Evolutionary conservation across 305 asterid genomes (phyloP).

Genomic region (Fraxinus sp.): DNA sequence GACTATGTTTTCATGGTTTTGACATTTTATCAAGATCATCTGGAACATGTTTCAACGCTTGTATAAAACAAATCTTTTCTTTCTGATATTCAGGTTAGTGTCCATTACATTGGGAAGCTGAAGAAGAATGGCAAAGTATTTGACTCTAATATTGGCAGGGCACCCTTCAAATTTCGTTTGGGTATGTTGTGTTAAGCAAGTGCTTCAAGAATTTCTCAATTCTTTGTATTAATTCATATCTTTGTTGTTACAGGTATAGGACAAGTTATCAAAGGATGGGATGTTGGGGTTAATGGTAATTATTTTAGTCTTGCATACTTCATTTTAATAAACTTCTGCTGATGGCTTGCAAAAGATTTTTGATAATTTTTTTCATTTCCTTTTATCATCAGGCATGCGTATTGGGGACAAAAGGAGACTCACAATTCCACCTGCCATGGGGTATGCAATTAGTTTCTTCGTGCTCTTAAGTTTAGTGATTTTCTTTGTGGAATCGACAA

Average conservation of each 20-base stretch:
- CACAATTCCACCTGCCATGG: conserved; percentile 73
- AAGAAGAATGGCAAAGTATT: conserved; percentile 67
- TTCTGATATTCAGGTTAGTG: conserved; percentile 54
- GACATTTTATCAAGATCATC: not conserved
- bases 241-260: conserved; percentile 67
- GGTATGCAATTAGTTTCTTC: conserved; percentile 44
- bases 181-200: conserved; percentile 43
- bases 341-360: not conserved
- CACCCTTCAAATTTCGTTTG: conserved; percentile 83
- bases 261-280: conserved; percentile 95
- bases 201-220: not conserved
- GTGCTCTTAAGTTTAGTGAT: not conserved
- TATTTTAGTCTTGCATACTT: conserved; percentile 5
- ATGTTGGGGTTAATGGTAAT: conserved; percentile 87
- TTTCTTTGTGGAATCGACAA: not conserved
- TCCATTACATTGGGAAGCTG: conserved; percentile 77
- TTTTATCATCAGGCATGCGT: conserved; percentile 75
- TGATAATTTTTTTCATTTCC: conserved; percentile 8
- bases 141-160: conserved; percentile 69
- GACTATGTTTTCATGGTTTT: not conserved
- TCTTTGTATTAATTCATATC: conserved; percentile 19
- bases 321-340: not conserved
- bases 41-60: not conserved
- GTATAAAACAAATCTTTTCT: conserved; percentile 8
- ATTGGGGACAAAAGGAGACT: conserved; percentile 68